Conservation (phyloP, 345 rosid genomes). For the Salix suchowensis region DNA sequence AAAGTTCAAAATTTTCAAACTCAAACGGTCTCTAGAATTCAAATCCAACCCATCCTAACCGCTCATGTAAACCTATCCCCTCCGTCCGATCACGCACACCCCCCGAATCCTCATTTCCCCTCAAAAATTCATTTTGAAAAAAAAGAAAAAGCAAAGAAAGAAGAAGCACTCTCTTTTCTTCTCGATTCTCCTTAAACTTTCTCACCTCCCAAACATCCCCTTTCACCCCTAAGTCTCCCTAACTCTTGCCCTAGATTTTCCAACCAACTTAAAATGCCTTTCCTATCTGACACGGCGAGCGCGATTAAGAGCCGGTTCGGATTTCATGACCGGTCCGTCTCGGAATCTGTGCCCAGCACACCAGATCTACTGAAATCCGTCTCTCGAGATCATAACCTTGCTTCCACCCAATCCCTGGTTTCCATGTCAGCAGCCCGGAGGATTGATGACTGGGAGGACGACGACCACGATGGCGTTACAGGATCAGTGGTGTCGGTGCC, state of each 20-base stretch:
- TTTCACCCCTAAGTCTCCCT: not conserved
- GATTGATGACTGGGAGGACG: slow-evolving; percentile 41
- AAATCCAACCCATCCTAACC: slow-evolving; percentile 19
- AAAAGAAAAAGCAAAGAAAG: not conserved
- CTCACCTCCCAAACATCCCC: not conserved
- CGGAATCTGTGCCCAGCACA: slow-evolving; percentile 45
- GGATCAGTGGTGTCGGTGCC: slow-evolving; percentile 21
- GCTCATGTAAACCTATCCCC: slow-evolving; percentile 12
- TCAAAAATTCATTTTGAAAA: not conserved
- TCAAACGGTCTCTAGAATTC: slow-evolving; percentile 31
- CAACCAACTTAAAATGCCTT: slow-evolving; percentile 49
- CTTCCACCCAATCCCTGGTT: slow-evolving; percentile 19
- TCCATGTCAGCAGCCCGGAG: slow-evolving; percentile 36
- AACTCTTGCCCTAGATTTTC: not conserved
- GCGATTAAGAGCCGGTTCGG: slow-evolving; percentile 86
- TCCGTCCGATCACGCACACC: slow-evolving; percentile 22
- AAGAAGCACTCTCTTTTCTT: not conserved
- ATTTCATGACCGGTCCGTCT: slow-evolving; percentile 52
- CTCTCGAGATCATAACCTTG: slow-evolving; percentile 28
- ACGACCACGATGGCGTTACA: slow-evolving; percentile 12
- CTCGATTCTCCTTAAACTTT: not conserved
- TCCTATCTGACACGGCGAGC: slow-evolving; percentile 71
- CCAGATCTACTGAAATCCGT: slow-evolving; percentile 51
- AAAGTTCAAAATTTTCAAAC: slow-evolving; percentile 1
- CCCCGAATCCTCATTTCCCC: not conserved